phyloP scores from a whole-genome alignment of 2,329 filamentous ascomycete genomes.

The Verticillium zaregamsianum region DNA sequence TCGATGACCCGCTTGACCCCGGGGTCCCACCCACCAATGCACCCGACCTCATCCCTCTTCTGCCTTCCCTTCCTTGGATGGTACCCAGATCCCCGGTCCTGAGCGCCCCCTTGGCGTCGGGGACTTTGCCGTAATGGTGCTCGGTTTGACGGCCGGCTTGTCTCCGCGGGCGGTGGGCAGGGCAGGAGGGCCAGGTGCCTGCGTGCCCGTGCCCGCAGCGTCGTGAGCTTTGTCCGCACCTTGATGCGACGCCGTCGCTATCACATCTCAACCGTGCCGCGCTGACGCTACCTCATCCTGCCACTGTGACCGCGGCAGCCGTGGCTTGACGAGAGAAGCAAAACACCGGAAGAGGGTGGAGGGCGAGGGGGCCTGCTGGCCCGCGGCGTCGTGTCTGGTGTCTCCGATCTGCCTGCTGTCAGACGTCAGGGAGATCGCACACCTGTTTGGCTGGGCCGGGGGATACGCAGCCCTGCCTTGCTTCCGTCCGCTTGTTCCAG shows the following conservation, averaged over 20 bases:
- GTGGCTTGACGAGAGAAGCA: neutral
- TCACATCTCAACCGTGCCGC: neutral
- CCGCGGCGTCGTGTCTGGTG: neutral
- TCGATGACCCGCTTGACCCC: conserved; percentile 2
- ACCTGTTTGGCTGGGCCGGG: neutral
- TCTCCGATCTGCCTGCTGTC: conserved; percentile 10
- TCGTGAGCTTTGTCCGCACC: neutral
- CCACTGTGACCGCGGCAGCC: neutral
- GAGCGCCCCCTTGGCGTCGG: neutral
- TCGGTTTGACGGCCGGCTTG: neutral
- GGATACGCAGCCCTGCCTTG: neutral
- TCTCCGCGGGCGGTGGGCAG: neutral
- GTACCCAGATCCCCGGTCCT: neutral
- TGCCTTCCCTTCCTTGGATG: neutral
- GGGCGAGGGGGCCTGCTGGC: neutral
- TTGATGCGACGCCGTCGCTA: neutral
- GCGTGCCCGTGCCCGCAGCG: neutral
- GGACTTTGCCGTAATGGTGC: neutral
- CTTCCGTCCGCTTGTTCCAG: neutral
- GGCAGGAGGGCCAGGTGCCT: neutral
- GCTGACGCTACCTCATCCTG: neutral
- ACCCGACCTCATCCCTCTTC: neutral
- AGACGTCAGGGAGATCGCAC: conserved; percentile 8
- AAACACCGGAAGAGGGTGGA: neutral
- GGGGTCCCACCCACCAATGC: neutral